Base-by-base conservation (phyloP, 306 rosid species). In the Sicyos edulis region DNA sequence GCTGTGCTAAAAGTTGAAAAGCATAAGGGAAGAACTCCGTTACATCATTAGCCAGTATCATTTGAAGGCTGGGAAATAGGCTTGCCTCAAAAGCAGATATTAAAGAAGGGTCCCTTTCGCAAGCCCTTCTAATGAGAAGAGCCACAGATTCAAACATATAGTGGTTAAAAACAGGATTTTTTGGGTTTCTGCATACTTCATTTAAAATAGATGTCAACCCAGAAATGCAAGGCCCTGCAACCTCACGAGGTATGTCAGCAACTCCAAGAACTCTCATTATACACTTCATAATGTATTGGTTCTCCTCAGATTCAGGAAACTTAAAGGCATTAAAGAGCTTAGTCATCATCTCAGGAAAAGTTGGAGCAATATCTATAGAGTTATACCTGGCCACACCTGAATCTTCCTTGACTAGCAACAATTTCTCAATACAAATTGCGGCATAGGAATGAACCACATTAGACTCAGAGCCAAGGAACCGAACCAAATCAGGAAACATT, bases 381-480 rank as follows among this genome's bases (percentile, higher is more conserved):
- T 70, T 83, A 72, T 84, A 93, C 22, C 87, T 87, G 14, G 88
- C 76, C 58, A 69, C 68, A 17, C 92, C 96, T 12, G 84, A 88
- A 70, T 81, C 96, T 24, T 93, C 97, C 85, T 86, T 91, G 61
- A 93, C 92, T 86, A 87, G 71, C 75, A 93, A 78, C 71, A 93
- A 95, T 79, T 93, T 93, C 78, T 93, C 99, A 80, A 93, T 86
- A 78, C 99, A 93, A 75, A 88, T 88, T 16, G 96, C 97, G 76
- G 95, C 96, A 79, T 93, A 93, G 34, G 99, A 93, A 85, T 91
- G 99, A 75, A 91, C 97, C 47, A 91, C 96, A 82, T 93, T 93
- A 5, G 97, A 93, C 74, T 93, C 95, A 0, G 92, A 85, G 68
- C 76, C 73, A 78, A 93, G 89, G 78, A 86, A 93, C 67, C 88